These are phyloP conservation scores for Falciphora oryzae DNA, from an alignment of 2,329 filamentous ascomycete genomes.

Conservation along the genomic window DNA sequence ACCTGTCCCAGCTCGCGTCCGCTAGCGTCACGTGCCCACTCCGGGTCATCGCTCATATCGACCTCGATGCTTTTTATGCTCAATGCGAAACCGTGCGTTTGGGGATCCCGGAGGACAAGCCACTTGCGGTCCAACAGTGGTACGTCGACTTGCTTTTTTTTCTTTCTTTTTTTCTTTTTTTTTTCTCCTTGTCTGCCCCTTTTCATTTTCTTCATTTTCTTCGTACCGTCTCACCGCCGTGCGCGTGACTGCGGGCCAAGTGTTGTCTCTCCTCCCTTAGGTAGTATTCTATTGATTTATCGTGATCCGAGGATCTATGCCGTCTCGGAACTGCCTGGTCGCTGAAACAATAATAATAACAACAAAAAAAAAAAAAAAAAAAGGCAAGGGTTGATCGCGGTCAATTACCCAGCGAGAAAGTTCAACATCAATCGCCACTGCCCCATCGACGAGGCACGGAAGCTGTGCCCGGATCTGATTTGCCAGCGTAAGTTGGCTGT, in stretches of 20 bases:
- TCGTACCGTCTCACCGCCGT: too few species aligned
- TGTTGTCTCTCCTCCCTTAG: not conserved
- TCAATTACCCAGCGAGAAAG: constrained; percentile 87
- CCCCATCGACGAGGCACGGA: constrained; percentile 73
- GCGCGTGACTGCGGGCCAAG: too few species aligned
- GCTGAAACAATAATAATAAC: too few species aligned
- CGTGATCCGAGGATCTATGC: not conserved
- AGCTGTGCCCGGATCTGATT: constrained; percentile 77
- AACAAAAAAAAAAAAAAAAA: constrained; percentile 4
- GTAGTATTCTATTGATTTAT: constrained; percentile 7
- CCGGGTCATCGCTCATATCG: constrained; percentile 83
- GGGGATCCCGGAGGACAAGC: constrained; percentile 64
- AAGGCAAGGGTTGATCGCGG: constrained; percentile 86
- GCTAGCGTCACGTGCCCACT: constrained; percentile 70
- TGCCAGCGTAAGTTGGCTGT: constrained; percentile 50
- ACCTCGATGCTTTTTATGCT: constrained; percentile 95
- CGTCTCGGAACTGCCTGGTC: too few species aligned
- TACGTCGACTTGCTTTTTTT: constrained; percentile 25
- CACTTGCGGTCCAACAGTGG: constrained; percentile 93
- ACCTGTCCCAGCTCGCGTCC: constrained; percentile 69
- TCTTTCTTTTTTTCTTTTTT: not conserved
- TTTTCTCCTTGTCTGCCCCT: too few species aligned
- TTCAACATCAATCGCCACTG: constrained; percentile 78
- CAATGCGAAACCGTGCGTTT: constrained; percentile 94
- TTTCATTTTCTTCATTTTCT: too few species aligned